Base-by-base conservation (phyloP, 1,284 basidiomycete species). In the Phlebopus sp. region DNA sequence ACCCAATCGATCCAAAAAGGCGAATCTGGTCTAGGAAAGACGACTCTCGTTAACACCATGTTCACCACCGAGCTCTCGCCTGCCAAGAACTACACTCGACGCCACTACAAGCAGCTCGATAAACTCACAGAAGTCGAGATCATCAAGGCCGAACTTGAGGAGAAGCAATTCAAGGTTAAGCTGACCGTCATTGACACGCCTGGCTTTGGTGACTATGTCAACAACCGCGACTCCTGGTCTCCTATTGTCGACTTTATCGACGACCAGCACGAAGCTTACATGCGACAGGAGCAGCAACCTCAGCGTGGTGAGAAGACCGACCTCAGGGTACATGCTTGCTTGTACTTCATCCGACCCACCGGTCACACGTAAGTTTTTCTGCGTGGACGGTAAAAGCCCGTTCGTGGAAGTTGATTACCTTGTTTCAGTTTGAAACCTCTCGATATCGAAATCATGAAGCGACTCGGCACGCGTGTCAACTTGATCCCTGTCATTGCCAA, bases 201-300 rank as follows among this genome's bases (percentile, higher is more conserved):
- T 51, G 96, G 96, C 15, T 99, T 98, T 58, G 96, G 96, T 35
- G 96, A 99, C 86, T 98, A 98, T 65, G 94, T 99, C 74, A 98
- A 99, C 86, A 99, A 99, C 82, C 86, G 93, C 53, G 96, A 99
- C 71, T 93, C 91, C 37, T 99, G 96, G 96, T 79, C 84, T 17
- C 96, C 97, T 49, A 98, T 99, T 56, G 88, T 99, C 66, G 96
- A 99, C 70, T 99, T 99, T 70, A 93, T 99, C 62, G 97, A 99
- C 69, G 97, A 99, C 77, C 96, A 99, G 75, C 96, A 99, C 69
- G 97, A 99, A 72, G 88, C 90, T 27, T 99, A 96, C 74, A 98
- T 99, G 96, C 84, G 96, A 50, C 96, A 99, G 73, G 96, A 99
- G 73, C 97, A 99, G 73, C 97, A 99, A 70, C 97, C 97, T 9